Evolutionary conservation across 805 yeast genomes (phyloP).

Genomic region (Trichomonascus vanleenenianus): DNA sequence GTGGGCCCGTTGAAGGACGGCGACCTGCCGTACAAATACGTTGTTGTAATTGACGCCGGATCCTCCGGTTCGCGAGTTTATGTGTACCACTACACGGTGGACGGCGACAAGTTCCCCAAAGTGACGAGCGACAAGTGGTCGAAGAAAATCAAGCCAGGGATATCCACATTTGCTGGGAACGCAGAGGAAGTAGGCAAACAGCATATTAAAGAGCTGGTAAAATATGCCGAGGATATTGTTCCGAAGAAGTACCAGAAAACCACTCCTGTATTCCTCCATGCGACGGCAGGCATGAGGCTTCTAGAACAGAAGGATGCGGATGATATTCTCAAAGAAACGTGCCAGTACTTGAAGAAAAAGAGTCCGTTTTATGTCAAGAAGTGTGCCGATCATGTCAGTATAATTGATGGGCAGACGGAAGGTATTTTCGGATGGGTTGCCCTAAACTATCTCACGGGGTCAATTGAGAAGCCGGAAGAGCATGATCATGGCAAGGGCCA

Average conservation of each 20-base stretch:
- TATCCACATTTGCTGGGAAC: conserved; percentile 56
- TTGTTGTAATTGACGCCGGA: conserved; percentile 82
- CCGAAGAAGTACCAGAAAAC: conserved; percentile 51
- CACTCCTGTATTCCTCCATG: conserved; percentile 82
- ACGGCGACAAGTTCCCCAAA: conserved; percentile 12
- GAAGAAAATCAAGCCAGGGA: conserved; percentile 69
- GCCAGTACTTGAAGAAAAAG: conserved; percentile 45
- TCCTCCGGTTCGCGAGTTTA: conserved; percentile 86
- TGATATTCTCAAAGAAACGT: conserved; percentile 50
- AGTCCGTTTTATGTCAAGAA: conserved; percentile 47
- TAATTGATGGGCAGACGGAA: conserved; percentile 91
- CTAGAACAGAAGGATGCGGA: conserved; percentile 47
- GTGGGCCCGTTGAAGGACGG: background rate
- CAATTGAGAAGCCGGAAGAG: conserved; percentile 33
- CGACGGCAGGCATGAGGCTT: conserved; percentile 96
- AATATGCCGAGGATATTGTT: conserved; percentile 61
- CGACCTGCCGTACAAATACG: conserved; percentile 16
- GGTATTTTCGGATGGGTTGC: conserved; percentile 96
- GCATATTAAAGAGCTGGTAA: conserved; percentile 59
- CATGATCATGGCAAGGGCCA: conserved; percentile 16
- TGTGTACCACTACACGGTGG: conserved; percentile 46
- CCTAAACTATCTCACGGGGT: conserved; percentile 72
- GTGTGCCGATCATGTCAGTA: conserved; percentile 67
- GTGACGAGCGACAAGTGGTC: conserved; percentile 46
- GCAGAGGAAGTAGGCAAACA: conserved; percentile 41